Evolutionary conservation across 1,139 yeast genomes (phyloP).

Genomic region (Wickerhamiella pararugosa): DNA sequence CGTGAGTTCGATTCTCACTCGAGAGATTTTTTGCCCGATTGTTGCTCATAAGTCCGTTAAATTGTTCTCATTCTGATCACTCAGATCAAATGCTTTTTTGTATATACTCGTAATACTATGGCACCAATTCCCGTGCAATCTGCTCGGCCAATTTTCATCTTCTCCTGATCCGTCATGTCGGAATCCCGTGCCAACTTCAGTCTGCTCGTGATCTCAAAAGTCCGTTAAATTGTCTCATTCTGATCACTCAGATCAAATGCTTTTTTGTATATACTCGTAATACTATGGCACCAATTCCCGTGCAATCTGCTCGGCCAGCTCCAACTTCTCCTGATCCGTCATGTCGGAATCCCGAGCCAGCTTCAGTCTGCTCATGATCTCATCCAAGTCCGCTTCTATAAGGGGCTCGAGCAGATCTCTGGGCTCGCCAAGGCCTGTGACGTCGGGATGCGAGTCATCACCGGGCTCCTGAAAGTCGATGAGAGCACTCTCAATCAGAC

Average conservation of each 20-base stretch:
- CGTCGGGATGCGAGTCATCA: constrained; percentile 1
- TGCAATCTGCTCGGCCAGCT: constrained; percentile 14
- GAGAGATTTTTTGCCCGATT: not conserved
- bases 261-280: no score
- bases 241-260: no score
- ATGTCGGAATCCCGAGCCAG: constrained; percentile 13
- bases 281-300: constrained; percentile 10
- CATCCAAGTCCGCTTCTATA: constrained; percentile 3
- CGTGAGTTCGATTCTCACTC: not conserved
- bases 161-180: constrained; percentile 13
- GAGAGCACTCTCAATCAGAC: constrained; percentile 3
- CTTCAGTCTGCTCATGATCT: constrained; percentile 6
- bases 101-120: not conserved
- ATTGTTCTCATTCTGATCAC: no score
- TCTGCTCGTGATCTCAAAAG: not conserved
- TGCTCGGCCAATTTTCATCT: constrained; percentile 12
- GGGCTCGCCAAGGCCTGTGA: not conserved
- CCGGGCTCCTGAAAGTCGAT: constrained; percentile 4
- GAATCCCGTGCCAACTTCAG: constrained; percentile 13
- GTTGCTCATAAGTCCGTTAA: not conserved
- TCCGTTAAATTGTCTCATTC: no score
- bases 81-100: no score
- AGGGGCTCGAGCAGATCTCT: constrained; percentile 8
- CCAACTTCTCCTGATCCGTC: constrained; percentile 13
- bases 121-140: constrained; percentile 13